phyloP scores from a whole-genome alignment of 106 monocot genomes.

The Dioscorea alata region DNA sequence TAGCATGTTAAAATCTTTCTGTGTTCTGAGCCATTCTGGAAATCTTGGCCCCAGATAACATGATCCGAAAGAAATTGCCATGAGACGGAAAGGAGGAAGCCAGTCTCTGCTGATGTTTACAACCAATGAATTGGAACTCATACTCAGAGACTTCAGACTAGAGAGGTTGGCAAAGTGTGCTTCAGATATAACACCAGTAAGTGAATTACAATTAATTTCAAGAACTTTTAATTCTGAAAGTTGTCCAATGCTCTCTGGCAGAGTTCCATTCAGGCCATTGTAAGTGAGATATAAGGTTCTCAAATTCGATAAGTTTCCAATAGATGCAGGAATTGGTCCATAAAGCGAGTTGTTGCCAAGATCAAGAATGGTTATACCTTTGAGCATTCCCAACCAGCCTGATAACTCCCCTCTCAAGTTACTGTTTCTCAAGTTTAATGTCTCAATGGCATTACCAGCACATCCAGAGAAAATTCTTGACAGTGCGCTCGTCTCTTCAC shows the following conservation, averaged over 20 bases:
- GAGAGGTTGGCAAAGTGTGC: neutral
- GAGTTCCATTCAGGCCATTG: conserved; percentile 1
- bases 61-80: neutral
- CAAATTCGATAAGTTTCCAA: neutral
- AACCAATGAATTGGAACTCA: conserved; percentile 15
- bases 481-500: neutral
- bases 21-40: conserved; percentile 30
- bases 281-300: neutral
- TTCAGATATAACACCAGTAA: conserved; percentile 11
- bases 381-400: neutral
- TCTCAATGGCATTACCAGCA: neutral
- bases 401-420: neutral
- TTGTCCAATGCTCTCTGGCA: conserved; percentile 4
- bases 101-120: conserved; percentile 11
- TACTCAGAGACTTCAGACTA: neutral
- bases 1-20: conserved; percentile 4
- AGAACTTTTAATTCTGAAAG: neutral
- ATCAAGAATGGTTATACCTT: neutral
- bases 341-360: neutral
- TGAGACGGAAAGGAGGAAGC: conserved; percentile 23
- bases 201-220: conserved; percentile 1
- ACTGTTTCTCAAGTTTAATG: neutral
- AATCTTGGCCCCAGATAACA: conserved; percentile 17
- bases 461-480: neutral
- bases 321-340: neutral